Base-by-base conservation (phyloP, 106 monocot genomes). In the Alisma plantagoaquatica region DNA sequence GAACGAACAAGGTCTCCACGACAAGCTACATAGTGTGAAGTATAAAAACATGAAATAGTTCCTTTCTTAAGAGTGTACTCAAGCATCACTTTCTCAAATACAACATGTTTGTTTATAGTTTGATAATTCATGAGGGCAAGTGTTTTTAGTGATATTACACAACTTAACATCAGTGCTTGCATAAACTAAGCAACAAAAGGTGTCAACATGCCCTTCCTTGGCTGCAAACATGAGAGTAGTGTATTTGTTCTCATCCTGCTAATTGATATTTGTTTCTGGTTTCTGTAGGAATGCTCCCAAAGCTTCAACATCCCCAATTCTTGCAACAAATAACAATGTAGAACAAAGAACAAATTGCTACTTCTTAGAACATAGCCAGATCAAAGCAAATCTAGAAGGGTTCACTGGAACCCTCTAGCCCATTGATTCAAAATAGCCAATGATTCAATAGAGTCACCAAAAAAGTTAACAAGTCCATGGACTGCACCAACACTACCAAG, bases 11-110 rank as follows among this genome's bases (percentile, higher is more conserved):
- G 2, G 68, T 75, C 75, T 3, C 68, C 75, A 23, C 57, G 49
- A n/a, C 68, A 49, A 2, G 75, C 56, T 1, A 69, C 75, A 25
- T 33, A 69, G 31, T 75, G 75, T 6, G 69, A 63, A 11, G 84
- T 80, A 31, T 66, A 72, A 72, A 84, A 81, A 10, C 69, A 71
- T 20, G 46, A 71, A 1, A 69, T 38, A 20, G 14, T 45, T 15
- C 73, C 76, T 25, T 72, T 84, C 66, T 81, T 80, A 7, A 91
- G 60, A 1, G 80, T 67, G 29, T 69, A 81, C 55, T 81, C 80
- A 21, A 91, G 75, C 84, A 91, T 81, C 60, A 77, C 77, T 64
- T 83, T 65, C 73, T 84, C 90, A 56, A 90, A 84, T 2, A 77
- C 41, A n/a, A 84, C 84, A 17, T 77, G 74, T 17, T 77, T 72